phyloP scores from a whole-genome alignment of 495 filamentous ascomycete genomes.

The Penicillium canescens region DNA sequence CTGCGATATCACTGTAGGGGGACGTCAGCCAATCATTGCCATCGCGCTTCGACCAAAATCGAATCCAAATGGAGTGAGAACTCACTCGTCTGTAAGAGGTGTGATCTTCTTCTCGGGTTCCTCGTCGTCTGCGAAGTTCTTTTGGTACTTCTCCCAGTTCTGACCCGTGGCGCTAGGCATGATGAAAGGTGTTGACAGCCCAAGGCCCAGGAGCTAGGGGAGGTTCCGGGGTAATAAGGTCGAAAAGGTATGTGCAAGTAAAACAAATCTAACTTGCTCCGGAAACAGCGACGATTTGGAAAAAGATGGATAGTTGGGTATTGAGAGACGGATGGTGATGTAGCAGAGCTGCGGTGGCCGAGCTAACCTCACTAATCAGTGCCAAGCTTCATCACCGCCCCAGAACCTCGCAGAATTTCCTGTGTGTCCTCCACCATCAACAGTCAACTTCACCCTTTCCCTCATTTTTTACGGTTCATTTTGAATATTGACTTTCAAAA shows the following conservation, averaged over 20 bases:
- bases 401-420: slow-evolving; percentile 58
- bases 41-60: slow-evolving; percentile 4
- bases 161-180: slow-evolving; percentile 91
- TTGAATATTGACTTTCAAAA: slow-evolving; percentile 45
- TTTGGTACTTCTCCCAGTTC: slow-evolving; percentile 98
- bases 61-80: slow-evolving; percentile 13
- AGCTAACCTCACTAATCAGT: slow-evolving; percentile 45
- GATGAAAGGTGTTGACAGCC: slow-evolving; percentile 40
- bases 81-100: slow-evolving; percentile 91
- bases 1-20: slow-evolving; percentile 84
- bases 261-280: background rate
- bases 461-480: slow-evolving; percentile 30
- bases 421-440: slow-evolving; percentile 35
- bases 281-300: slow-evolving; percentile 13
- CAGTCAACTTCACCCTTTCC: slow-evolving; percentile 24
- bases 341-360: slow-evolving; percentile 31
- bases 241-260: slow-evolving; percentile 1
- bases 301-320: slow-evolving; percentile 19
- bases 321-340: slow-evolving; percentile 27
- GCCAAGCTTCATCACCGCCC: slow-evolving; percentile 53
- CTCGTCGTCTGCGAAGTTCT: slow-evolving; percentile 95
- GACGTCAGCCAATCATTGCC: slow-evolving; percentile 25
- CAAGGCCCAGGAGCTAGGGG: slow-evolving; percentile 20
- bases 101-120: slow-evolving; percentile 99
- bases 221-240: slow-evolving; percentile 10